Conservation (phyloP, 129 eudicot genomes). For the Centrapalus pauciflorus region DNA sequence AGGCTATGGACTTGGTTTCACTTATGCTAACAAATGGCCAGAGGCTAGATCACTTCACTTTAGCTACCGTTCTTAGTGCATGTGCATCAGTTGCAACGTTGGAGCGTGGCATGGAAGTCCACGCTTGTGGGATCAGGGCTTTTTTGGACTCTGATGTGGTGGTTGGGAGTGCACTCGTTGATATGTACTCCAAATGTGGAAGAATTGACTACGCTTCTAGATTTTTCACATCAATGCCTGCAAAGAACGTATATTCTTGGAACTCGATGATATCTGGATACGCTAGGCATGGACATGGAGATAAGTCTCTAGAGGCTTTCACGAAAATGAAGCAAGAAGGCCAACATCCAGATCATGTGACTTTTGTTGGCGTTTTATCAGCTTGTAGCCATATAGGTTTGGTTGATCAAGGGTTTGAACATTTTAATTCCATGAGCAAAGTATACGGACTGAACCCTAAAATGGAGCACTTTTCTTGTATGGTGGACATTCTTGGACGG, state of each 20-base stretch:
- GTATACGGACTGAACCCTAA: conserved; percentile 52
- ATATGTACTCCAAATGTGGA: conserved; percentile 93
- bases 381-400: conserved; percentile 96
- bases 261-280: conserved; percentile 93
- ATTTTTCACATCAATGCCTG: conserved; percentile 56
- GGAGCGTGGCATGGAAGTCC: conserved; percentile 96
- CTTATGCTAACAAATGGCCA: conserved; percentile 66
- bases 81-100: conserved; percentile 97
- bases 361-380: conserved; percentile 76
- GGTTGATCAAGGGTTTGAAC: conserved; percentile 55
- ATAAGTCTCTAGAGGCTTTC: conserved; percentile 54
- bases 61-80: conserved; percentile 90
- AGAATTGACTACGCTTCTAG: conserved; percentile 78
- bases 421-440: conserved; percentile 73
- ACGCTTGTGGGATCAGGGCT: conserved; percentile 73
- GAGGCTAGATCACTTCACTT: conserved; percentile 67
- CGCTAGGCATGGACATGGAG: conserved; percentile 83
- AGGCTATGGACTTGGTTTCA: conserved; percentile 72
- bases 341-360: conserved; percentile 78
- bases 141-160: conserved; percentile 75
- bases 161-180: conserved; percentile 83
- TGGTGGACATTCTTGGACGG: conserved; percentile 89
- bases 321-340: conserved; percentile 51
- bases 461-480: conserved; percentile 89
- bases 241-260: conserved; percentile 73